Conservation (phyloP, 2,329 filamentous ascomycete species). For the Diaporthe sp. region DNA sequence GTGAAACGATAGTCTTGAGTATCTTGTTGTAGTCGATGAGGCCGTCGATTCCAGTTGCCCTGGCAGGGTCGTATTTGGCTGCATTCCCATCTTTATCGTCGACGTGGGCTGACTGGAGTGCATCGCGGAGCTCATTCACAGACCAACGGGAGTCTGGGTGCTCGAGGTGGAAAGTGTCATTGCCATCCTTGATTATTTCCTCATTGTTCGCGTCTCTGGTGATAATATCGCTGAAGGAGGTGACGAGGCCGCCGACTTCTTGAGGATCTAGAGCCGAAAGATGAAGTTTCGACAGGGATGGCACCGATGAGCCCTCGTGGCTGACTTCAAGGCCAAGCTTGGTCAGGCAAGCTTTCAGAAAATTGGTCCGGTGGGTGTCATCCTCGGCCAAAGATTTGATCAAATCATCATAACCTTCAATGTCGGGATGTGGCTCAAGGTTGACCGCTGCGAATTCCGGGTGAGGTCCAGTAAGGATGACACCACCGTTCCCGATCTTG, state of each 20-base stretch:
- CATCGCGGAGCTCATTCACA: conserved; percentile 65
- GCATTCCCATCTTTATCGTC: conserved; percentile 33
- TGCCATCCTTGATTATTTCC: conserved; percentile 82
- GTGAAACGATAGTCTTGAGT: conserved; percentile 79
- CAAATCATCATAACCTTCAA: conserved; percentile 78
- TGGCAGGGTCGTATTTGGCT: conserved; percentile 35
- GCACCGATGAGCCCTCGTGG: conserved; percentile 76
- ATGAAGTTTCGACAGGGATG: conserved; percentile 85
- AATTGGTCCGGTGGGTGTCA: conserved; percentile 77
- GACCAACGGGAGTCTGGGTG: conserved; percentile 73
- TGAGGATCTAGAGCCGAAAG: conserved; percentile 77
- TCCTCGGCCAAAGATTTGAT: conserved; percentile 76
- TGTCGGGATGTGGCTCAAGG: conserved; percentile 74
- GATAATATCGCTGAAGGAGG: conserved; percentile 76
- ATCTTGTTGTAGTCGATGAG: conserved; percentile 81
- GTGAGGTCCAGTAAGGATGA: conserved; percentile 87
- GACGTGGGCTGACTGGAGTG: conserved; percentile 57
- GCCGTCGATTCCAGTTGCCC: conserved; percentile 59
- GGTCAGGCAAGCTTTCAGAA: conserved; percentile 82
- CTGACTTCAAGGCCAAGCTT: conserved; percentile 88
- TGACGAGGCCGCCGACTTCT: conserved; percentile 77
- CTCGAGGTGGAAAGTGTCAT: conserved; percentile 85
- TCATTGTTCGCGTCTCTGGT: conserved; percentile 70
- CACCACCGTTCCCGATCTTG: conserved; percentile 83
- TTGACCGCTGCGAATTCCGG: conserved; percentile 93